Percentiles rank a stretch among this genome's conserved stretches.
These are phyloP conservation scores for Mallotus repandus DNA, from an alignment of 441 rosid genomes.

Conservation along the genomic window DNA sequence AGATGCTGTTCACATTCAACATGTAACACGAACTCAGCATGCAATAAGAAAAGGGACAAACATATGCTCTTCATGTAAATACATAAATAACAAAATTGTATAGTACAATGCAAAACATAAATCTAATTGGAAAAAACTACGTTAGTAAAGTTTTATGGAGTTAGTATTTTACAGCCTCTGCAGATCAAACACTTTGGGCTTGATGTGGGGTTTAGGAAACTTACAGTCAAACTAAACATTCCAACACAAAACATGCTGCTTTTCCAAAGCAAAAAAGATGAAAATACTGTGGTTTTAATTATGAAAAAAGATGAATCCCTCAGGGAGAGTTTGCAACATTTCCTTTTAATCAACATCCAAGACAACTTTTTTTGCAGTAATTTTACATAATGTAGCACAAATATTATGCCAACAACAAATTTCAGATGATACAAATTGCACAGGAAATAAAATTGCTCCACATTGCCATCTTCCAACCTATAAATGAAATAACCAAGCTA, in stretches of 20 bases:
- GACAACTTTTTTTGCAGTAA: too few species aligned
- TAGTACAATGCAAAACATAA: not conserved
- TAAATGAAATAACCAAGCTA: not conserved
- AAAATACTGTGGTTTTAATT: too few species aligned
- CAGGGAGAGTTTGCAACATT: too few species aligned
- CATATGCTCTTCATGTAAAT: not conserved
- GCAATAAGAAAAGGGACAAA: not conserved
- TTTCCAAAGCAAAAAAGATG: not conserved
- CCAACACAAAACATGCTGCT: not conserved
- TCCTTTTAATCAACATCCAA: too few species aligned
- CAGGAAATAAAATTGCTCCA: not conserved
- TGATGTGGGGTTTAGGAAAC: not conserved
- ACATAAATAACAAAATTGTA: not conserved
- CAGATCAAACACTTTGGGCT: not conserved
- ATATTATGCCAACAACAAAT: not conserved
- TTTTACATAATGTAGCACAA: not conserved
- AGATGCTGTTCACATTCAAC: not conserved
- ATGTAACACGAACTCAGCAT: not conserved
- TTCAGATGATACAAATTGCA: too few species aligned
- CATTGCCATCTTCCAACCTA: too few species aligned
- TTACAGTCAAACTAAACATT: not conserved
- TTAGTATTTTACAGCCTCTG: not conserved
- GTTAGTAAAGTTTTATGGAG: not conserved
- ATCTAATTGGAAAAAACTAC: not conserved
- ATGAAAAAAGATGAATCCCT: too few species aligned